These are phyloP conservation scores for Epichloe brachyelytri DNA, from an alignment of 2,329 filamentous ascomycete species.

Conservation along the genomic window DNA sequence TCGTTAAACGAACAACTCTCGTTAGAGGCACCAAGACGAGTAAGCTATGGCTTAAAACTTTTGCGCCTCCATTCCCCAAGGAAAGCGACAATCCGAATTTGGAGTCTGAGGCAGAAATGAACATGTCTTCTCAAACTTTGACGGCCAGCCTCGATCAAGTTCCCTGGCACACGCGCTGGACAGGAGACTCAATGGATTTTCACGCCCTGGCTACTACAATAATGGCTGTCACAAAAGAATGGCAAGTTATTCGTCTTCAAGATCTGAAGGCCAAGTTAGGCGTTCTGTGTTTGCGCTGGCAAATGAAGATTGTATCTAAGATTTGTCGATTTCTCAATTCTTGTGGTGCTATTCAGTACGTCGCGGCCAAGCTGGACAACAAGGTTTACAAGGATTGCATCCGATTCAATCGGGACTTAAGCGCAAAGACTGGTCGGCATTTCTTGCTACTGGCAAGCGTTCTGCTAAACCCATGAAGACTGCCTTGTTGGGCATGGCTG, in stretches of 20 bases:
- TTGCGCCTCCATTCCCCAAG: constrained; percentile 33
- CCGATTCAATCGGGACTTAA: constrained; percentile 43
- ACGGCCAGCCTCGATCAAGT: constrained; percentile 38
- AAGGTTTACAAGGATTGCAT: constrained; percentile 49
- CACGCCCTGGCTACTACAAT: constrained; percentile 43
- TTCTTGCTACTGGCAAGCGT: constrained; percentile 36
- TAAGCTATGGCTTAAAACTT: constrained; percentile 46
- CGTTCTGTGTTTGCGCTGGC: constrained; percentile 39
- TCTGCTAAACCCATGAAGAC: constrained; percentile 15
- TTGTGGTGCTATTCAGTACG: constrained; percentile 42
- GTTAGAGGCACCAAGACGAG: constrained; percentile 48
- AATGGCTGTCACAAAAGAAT: constrained; percentile 43
- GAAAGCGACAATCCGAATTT: constrained; percentile 14
- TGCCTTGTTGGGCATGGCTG: constrained; percentile 10
- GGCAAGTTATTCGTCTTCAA: constrained; percentile 43
- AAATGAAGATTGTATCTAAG: constrained; percentile 48
- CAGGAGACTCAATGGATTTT: constrained; percentile 44
- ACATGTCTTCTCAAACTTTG: constrained; percentile 26
- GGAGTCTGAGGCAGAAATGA: constrained; percentile 20
- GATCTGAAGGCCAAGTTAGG: constrained; percentile 47
- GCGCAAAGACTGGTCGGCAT: constrained; percentile 41
- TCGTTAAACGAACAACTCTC: constrained; percentile 46
- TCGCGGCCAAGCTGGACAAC: constrained; percentile 40
- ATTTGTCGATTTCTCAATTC: constrained; percentile 44
- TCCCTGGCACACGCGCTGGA: constrained; percentile 44